A percentile compares a stretch with the other conserved stretches of the same genome.
These are phyloP conservation scores for Verticillium nonalfalfae DNA, from an alignment of 2,329 filamentous ascomycete species.

Conservation along the genomic window DNA sequence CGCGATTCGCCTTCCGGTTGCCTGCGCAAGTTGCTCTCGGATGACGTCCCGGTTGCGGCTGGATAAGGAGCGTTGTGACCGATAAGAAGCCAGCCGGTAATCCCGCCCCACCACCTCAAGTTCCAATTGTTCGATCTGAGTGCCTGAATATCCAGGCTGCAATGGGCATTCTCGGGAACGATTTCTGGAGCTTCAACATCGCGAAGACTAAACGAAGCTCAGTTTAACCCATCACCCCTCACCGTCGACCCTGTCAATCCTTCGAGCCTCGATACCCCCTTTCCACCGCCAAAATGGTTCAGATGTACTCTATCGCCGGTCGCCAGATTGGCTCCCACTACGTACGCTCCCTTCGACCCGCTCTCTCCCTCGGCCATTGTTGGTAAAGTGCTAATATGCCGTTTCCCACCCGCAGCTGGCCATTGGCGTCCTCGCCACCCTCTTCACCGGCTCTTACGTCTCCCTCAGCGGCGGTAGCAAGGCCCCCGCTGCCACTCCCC, in stretches of 20 bases:
- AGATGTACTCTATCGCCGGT: slow-evolving; percentile 50
- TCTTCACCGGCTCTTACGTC: slow-evolving; percentile 43
- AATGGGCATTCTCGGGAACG: background rate
- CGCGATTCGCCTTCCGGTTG: background rate
- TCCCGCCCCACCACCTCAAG: background rate
- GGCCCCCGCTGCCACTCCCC: slow-evolving; percentile 38
- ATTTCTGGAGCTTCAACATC: slow-evolving; percentile 14
- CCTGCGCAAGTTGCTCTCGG: slow-evolving; percentile 1
- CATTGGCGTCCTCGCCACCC: slow-evolving; percentile 45
- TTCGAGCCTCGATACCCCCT: slow-evolving; percentile 16
- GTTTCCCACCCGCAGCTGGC: slow-evolving; percentile 36
- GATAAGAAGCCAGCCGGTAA: background rate
- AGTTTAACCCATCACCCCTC: slow-evolving; percentile 20
- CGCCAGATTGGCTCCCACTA: slow-evolving; percentile 55
- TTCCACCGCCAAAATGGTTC: slow-evolving; percentile 36
- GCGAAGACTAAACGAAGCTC: slow-evolving; percentile 5
- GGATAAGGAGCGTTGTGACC: background rate
- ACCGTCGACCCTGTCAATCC: slow-evolving; percentile 19
- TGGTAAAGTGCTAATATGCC: slow-evolving; percentile 11
- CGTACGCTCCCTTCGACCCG: slow-evolving; percentile 33
- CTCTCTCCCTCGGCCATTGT: background rate
- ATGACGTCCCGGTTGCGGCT: background rate
- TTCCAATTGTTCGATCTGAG: background rate
- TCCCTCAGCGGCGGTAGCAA: slow-evolving; percentile 37
- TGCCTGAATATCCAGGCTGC: slow-evolving; percentile 7